Evolutionary conservation across 2,329 filamentous ascomycete genomes (phyloP).

Genomic region (Fusarium avenaceum): DNA sequence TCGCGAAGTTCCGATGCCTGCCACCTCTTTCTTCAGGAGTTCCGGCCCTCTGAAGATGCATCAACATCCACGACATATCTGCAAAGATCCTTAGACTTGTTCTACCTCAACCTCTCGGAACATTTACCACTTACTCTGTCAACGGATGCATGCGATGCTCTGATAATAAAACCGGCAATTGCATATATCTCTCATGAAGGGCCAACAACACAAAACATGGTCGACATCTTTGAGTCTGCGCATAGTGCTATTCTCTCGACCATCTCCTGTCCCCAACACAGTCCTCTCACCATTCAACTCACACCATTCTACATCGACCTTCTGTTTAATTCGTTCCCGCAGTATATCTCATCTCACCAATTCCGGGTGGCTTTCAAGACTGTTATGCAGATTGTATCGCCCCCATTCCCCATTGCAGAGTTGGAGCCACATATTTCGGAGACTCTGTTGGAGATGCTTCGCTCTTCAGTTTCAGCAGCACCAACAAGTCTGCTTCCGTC

Average conservation of each 20-base stretch:
- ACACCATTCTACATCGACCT: slow-evolving; percentile 87
- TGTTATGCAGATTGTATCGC: slow-evolving; percentile 83
- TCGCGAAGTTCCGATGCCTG: slow-evolving; percentile 76
- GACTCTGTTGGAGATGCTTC: slow-evolving; percentile 82
- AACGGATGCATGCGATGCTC: slow-evolving; percentile 74
- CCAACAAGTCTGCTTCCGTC: slow-evolving; percentile 59
- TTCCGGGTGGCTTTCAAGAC: slow-evolving; percentile 92
- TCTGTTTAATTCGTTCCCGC: slow-evolving; percentile 83
- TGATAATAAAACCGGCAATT: slow-evolving; percentile 80
- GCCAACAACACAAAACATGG: slow-evolving; percentile 60
- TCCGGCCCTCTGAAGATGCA: slow-evolving; percentile 61
- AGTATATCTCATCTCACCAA: slow-evolving; percentile 83
- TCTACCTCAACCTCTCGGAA: slow-evolving; percentile 88
- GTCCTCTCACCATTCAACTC: slow-evolving; percentile 76
- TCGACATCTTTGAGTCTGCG: slow-evolving; percentile 84
- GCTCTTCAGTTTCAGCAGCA: slow-evolving; percentile 69
- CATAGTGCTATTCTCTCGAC: slow-evolving; percentile 86
- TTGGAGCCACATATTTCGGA: slow-evolving; percentile 84
- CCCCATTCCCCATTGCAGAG: slow-evolving; percentile 80
- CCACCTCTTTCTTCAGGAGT: slow-evolving; percentile 75
- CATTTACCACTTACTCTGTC: slow-evolving; percentile 81
- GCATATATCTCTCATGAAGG: slow-evolving; percentile 74
- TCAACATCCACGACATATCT: slow-evolving; percentile 56
- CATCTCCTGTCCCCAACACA: slow-evolving; percentile 83
- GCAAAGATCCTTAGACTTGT: slow-evolving; percentile 82